Evolutionary conservation across 306 rosid genomes (phyloP).

Genomic region (Rosa chinensis): DNA sequence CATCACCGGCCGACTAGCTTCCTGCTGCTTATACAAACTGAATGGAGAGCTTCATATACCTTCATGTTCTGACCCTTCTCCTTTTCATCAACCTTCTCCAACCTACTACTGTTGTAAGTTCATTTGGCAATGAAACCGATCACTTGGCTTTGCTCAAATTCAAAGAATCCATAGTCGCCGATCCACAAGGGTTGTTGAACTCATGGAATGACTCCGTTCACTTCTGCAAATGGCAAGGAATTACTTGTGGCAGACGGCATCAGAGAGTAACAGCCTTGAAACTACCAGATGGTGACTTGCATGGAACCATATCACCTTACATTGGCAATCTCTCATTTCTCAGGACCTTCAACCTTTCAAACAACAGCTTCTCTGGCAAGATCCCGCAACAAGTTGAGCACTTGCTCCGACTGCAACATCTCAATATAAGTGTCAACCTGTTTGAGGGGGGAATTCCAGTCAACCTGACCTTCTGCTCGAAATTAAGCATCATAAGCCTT

Average conservation of each 20-base stretch:
- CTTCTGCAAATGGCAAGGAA: background rate
- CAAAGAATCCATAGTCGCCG: background rate
- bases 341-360: too few species aligned
- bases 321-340: slow-evolving; percentile 25
- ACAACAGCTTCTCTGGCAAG: too few species aligned
- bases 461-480: too few species aligned
- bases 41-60: background rate
- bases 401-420: too few species aligned
- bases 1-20: too few species aligned
- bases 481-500: too few species aligned
- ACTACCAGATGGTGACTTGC: slow-evolving; percentile 9
- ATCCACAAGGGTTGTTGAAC: background rate
- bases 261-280: background rate
- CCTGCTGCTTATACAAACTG: background rate
- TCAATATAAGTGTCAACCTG: too few species aligned
- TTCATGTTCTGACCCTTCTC: background rate
- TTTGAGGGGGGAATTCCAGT: too few species aligned
- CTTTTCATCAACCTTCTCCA: background rate
- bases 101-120: background rate
- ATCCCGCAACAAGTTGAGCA: too few species aligned
- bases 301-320: slow-evolving; percentile 39
- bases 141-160: slow-evolving; percentile 18
- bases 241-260: background rate
- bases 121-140: slow-evolving; percentile 20
- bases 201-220: slow-evolving; percentile 39